Percentiles rank a stretch among this genome's conserved stretches.
Conservation (phyloP, 2,329 filamentous ascomycete genomes). For the Sporothrix curviconia region DNA sequence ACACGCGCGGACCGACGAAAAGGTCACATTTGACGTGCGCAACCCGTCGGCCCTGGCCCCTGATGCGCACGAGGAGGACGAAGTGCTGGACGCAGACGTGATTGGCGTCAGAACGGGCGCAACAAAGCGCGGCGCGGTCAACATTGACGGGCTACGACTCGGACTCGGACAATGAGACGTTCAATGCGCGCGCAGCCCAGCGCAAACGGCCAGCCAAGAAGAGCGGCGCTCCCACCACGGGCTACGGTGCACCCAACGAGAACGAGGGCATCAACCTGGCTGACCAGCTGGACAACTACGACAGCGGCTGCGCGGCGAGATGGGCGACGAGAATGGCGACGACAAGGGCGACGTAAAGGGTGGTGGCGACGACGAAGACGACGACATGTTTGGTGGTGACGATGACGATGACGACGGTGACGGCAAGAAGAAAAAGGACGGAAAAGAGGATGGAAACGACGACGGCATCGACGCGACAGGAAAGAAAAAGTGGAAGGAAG, state of each 20-base stretch:
- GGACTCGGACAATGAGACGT: conserved; percentile 86
- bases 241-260: conserved; percentile 18
- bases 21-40: conserved; percentile 86
- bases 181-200: conserved; percentile 65
- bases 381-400: conserved; percentile 78
- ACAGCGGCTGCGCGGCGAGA: conserved; percentile 32
- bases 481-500: conserved; percentile 56
- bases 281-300: conserved; percentile 50
- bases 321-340: conserved; percentile 20
- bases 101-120: conserved; percentile 70
- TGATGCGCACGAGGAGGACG: conserved; percentile 66
- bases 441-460: conserved; percentile 20
- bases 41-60: conserved; percentile 89
- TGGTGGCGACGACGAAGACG: conserved; percentile 50
- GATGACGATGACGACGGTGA: conserved; percentile 48
- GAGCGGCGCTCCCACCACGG: conserved; percentile 2
- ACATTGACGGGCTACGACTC: conserved; percentile 95
- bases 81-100: conserved; percentile 80
- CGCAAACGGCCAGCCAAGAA: conserved; percentile 34
- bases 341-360: conserved; percentile 29
- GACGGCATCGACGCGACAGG: conserved; percentile 24
- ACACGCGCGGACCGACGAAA: conserved; percentile 49
- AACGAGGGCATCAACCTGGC: conserved; percentile 40
- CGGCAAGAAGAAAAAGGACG: conserved; percentile 22
- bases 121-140: conserved; percentile 88